Percentiles rank a stretch among this genome's conserved stretches.
These are phyloP conservation scores for Porogramme epimiltina DNA, from an alignment of 1,284 basidiomycete genomes.

Conservation along the genomic window DNA sequence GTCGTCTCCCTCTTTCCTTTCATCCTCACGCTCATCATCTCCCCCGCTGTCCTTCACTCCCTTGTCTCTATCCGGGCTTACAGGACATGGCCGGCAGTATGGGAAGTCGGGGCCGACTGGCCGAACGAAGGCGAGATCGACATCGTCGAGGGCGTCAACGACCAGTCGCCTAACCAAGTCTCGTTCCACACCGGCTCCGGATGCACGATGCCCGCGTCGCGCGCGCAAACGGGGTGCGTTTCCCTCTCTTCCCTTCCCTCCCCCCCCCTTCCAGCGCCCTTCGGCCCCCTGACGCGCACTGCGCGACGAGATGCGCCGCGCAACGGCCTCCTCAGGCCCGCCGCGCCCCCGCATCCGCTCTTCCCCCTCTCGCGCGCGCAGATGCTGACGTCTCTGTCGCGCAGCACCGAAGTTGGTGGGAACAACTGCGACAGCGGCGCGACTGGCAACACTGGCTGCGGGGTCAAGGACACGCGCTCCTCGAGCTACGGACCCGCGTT, in stretches of 20 bases:
- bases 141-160: slow-evolving; percentile 71
- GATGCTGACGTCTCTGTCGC: background rate
- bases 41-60: too few relatives aligned
- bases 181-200: slow-evolving; percentile 65
- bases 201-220: slow-evolving; percentile 59
- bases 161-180: slow-evolving; percentile 51
- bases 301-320: too few relatives aligned
- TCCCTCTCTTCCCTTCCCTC: too few relatives aligned
- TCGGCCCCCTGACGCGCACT: too few relatives aligned
- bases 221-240: slow-evolving; percentile 52
- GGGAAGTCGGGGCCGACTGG: slow-evolving; percentile 39
- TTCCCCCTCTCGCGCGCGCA: background rate
- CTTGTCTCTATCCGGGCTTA: too few relatives aligned
- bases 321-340: background rate
- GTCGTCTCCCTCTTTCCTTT: background rate
- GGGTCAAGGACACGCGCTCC: slow-evolving; percentile 44
- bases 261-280: too few relatives aligned
- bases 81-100: slow-evolving; percentile 42
- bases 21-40: slow-evolving; percentile 4
- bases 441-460: slow-evolving; percentile 64
- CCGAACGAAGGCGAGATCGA: slow-evolving; percentile 59
- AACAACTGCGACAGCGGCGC: slow-evolving; percentile 53
- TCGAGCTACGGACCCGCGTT: slow-evolving; percentile 55
- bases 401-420: slow-evolving; percentile 19
- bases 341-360: background rate